Percentiles rank a stretch among this genome's conserved stretches.
Conservation (phyloP, 192 early-diverging fungal genomes). For the Mortierella antarctica region DNA sequence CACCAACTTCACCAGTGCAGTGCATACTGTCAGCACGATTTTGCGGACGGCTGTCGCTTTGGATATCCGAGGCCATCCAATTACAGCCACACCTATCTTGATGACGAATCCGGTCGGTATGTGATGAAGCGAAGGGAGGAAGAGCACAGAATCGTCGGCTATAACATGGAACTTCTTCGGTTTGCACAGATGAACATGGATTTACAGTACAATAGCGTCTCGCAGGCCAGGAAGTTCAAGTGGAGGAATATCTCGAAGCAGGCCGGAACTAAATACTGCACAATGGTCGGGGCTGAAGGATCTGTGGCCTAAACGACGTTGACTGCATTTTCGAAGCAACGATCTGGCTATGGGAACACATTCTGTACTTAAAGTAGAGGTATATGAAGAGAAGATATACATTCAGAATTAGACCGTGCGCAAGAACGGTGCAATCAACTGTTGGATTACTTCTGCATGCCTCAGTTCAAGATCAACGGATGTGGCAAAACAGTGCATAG, state of each 20-base stretch:
- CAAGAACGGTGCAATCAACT: too few species aligned
- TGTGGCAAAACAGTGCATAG: too few species aligned
- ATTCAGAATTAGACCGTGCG: too few species aligned
- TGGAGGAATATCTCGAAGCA: slow-evolving; percentile 26
- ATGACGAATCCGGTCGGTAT: slow-evolving; percentile 9
- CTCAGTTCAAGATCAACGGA: too few species aligned
- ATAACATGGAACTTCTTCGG: slow-evolving; percentile 35
- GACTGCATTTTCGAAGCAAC: background rate
- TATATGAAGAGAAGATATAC: too few species aligned
- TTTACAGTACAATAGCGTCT: slow-evolving; percentile 21
- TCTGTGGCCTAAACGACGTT: too few species aligned
- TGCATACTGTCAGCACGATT: slow-evolving; percentile 13
- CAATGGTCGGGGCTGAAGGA: background rate
- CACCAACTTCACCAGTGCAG: slow-evolving; percentile 29
- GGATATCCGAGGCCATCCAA: slow-evolving; percentile 11
- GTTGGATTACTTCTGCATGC: too few species aligned
- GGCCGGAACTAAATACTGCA: slow-evolving; percentile 9
- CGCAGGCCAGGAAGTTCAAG: slow-evolving; percentile 18
- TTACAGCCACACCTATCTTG: slow-evolving; percentile 4
- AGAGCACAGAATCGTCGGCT: slow-evolving; percentile 18
- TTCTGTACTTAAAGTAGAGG: too few species aligned
- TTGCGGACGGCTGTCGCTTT: slow-evolving; percentile 6
- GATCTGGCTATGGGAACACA: background rate
- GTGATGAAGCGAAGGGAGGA: slow-evolving; percentile 13
- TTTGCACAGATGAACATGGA: slow-evolving; percentile 27